Evolutionary conservation across 23 red algal genomes (phyloP).

Genomic region (Gracilaria vermiculophylla): DNA sequence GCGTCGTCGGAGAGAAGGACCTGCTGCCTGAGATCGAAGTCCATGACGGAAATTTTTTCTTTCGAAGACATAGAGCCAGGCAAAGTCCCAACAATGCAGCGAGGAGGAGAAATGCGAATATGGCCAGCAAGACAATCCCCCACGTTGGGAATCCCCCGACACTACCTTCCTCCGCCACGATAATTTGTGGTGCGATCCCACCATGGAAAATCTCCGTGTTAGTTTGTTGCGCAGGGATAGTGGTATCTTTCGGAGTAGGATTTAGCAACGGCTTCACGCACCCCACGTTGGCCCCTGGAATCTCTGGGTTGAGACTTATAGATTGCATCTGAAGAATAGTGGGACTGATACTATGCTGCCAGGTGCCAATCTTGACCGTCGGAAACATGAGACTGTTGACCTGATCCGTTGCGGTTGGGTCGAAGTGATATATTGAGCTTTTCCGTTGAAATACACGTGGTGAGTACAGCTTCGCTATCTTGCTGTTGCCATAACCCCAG

Average conservation of each 20-base stretch:
- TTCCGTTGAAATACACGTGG: conserved; percentile 4
- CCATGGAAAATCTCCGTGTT: not conserved
- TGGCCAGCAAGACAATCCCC: conserved; percentile 30
- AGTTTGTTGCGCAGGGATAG: not conserved
- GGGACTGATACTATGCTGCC: conserved; percentile 4
- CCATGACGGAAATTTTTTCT: not conserved
- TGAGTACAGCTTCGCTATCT: conserved; percentile 15
- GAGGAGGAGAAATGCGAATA: conserved; percentile 36
- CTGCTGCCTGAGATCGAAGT: not conserved
- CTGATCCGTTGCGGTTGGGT: not conserved
- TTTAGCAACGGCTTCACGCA: not conserved
- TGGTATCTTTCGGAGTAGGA: not conserved
- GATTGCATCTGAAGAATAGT: conserved; percentile 23
- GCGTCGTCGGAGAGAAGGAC: not conserved
- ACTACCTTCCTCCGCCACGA: not conserved
- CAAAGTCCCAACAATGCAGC: conserved; percentile 29
- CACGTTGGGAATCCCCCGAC: conserved; percentile 32
- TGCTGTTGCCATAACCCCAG: not conserved
- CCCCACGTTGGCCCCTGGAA: conserved; percentile 1
- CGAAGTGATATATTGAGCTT: conserved; percentile 53
- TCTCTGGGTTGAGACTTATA: conserved; percentile 4
- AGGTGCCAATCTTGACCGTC: not conserved
- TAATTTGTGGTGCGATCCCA: not conserved
- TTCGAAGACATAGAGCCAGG: conserved; percentile 3
- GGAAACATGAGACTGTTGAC: conserved; percentile 48